Conservation (phyloP, 1,139 yeast genomes). For the Geotrichum macrosporum region DNA sequence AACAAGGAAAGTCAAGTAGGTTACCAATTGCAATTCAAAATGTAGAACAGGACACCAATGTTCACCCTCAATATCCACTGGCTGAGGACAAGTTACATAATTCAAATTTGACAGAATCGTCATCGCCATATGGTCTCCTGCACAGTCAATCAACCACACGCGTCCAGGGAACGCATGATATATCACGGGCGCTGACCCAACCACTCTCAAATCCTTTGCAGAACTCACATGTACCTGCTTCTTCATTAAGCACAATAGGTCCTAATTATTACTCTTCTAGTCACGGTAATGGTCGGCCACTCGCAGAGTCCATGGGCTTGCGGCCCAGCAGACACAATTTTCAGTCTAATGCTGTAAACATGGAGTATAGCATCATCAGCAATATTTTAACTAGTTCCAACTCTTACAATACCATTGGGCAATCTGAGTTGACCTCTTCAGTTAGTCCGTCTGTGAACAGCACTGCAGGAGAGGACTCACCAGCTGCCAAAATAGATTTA, state of each 20-base stretch:
- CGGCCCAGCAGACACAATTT: slow-evolving; percentile 36
- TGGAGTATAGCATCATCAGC: slow-evolving; percentile 75
- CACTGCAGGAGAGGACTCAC: slow-evolving; percentile 16
- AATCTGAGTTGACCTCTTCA: slow-evolving; percentile 7
- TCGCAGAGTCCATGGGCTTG: slow-evolving; percentile 3
- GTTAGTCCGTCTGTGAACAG: slow-evolving; percentile 17
- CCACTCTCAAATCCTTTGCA: neutral
- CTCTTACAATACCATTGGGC: slow-evolving; percentile 5
- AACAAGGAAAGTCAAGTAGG: slow-evolving; percentile 1
- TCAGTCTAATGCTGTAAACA: slow-evolving; percentile 70
- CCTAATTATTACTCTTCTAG: too few relatives aligned
- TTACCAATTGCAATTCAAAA: too few relatives aligned
- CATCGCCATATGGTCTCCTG: slow-evolving; percentile 6
- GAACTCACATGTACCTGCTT: neutral
- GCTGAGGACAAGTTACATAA: neutral
- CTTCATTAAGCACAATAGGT: too few relatives aligned
- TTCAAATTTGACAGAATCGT: neutral
- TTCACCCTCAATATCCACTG: slow-evolving; percentile 1
- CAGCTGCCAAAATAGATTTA: slow-evolving; percentile 4
- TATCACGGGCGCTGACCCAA: slow-evolving; percentile 1
- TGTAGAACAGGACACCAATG: too few relatives aligned
- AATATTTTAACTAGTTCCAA: slow-evolving; percentile 51
- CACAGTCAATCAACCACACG: neutral
- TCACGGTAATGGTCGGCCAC: slow-evolving; percentile 3
- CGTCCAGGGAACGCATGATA: slow-evolving; percentile 4